These are phyloP conservation scores for Mycocentrospora acerina DNA, from an alignment of 2,329 filamentous ascomycete species.

Conservation along the genomic window DNA sequence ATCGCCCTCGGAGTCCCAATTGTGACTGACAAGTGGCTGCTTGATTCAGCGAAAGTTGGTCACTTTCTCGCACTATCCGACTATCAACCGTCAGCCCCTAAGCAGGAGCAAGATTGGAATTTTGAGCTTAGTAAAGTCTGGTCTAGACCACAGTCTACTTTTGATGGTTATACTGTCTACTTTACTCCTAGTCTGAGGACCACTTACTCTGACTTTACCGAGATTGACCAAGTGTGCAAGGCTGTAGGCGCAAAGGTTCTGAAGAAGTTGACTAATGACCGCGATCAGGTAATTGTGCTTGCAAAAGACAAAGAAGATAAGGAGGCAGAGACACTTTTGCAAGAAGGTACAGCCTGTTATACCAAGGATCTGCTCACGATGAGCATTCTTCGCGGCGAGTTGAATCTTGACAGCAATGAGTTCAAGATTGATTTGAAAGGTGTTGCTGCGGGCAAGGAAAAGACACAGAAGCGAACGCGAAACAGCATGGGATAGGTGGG, in stretches of 20 bases:
- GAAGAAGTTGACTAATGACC: conserved; percentile 22
- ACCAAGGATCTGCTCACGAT: conserved; percentile 47
- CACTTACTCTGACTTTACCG: conserved; percentile 35
- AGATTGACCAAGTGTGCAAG: conserved; percentile 43
- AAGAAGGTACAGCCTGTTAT: conserved; percentile 40
- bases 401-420: conserved; percentile 45
- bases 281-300: conserved; percentile 39
- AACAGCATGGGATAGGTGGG: conserved; percentile 11
- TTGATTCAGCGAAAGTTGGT: conserved; percentile 39
- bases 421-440: conserved; percentile 29
- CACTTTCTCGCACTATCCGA: conserved; percentile 37
- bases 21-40: conserved; percentile 51
- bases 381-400: conserved; percentile 46
- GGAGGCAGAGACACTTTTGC: conserved; percentile 36
- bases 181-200: conserved; percentile 47
- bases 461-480: conserved; percentile 11
- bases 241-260: conserved; percentile 43
- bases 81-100: conserved; percentile 37
- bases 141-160: conserved; percentile 42
- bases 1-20: conserved; percentile 48
- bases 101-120: conserved; percentile 43
- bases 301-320: conserved; percentile 39
- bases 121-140: conserved; percentile 39
- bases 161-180: conserved; percentile 52
- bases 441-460: not conserved